Conservation (phyloP, 148 eudicot genomes). For the Persicaria tinctoria region DNA sequence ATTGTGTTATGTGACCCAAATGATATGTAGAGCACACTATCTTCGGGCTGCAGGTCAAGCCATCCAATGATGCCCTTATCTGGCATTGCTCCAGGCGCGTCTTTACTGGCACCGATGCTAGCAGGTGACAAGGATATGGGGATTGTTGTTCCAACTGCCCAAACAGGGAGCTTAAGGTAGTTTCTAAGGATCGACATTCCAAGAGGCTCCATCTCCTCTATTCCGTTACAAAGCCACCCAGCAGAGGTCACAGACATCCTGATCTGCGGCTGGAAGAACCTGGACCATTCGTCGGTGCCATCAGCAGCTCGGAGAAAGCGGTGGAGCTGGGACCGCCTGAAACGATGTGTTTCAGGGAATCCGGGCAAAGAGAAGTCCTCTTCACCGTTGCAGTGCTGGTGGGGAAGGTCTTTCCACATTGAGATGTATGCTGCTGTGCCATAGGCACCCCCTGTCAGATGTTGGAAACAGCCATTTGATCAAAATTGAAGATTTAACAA, state of each 20-base stretch:
- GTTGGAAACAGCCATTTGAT: background rate
- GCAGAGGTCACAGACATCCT: conserved; percentile 20
- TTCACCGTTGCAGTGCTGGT: conserved; percentile 20
- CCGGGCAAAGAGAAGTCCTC: conserved; percentile 43
- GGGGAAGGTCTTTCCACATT: conserved; percentile 64
- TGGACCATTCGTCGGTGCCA: conserved; percentile 60
- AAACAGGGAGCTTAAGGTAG: conserved; percentile 36
- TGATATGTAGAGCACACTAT: conserved; percentile 61
- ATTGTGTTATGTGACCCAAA: conserved; percentile 85
- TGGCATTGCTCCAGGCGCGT: background rate
- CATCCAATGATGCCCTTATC: conserved; percentile 28
- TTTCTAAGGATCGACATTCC: conserved; percentile 42
- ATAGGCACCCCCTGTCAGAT: conserved; percentile 54
- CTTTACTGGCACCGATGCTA: background rate
- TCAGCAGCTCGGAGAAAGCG: conserved; percentile 39
- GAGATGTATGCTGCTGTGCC: conserved; percentile 56
- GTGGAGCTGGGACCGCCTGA: conserved; percentile 25
- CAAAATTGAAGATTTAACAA: background rate
- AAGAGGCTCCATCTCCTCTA: conserved; percentile 58
- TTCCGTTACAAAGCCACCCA: conserved; percentile 61
- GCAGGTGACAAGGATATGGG: conserved; percentile 5
- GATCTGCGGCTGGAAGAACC: conserved; percentile 46
- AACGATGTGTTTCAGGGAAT: conserved; percentile 42
- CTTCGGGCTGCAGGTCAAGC: conserved; percentile 29
- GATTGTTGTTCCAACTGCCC: conserved; percentile 65